Evolutionary conservation across 2,329 filamentous ascomycete species (phyloP).

Genomic region (Leptographium lundbergii): DNA sequence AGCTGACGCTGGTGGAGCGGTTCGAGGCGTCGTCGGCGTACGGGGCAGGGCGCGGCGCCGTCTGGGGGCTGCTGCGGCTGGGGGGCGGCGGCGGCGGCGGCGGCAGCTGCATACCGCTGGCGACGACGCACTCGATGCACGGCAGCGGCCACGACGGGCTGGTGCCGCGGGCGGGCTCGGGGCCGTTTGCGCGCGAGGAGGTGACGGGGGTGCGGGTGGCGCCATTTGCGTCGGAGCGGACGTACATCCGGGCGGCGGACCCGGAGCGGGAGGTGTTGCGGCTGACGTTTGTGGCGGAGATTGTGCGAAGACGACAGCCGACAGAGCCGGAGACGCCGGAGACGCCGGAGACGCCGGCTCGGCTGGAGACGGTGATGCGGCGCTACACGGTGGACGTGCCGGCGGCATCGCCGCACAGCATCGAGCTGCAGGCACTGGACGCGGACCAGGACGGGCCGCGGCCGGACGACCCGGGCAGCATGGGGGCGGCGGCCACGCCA

Average conservation of each 20-base stretch:
- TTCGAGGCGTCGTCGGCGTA: slow-evolving; percentile 39
- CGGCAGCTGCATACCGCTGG: not conserved
- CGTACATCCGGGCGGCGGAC: slow-evolving; percentile 48
- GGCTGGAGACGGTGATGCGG: not conserved
- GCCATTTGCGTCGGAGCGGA: slow-evolving; percentile 54
- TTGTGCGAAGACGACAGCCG: slow-evolving; percentile 11
- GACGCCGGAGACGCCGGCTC: too few species aligned
- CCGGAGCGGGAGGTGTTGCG: slow-evolving; percentile 53
- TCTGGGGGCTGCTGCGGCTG: slow-evolving; percentile 13
- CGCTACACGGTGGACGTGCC: slow-evolving; percentile 62
- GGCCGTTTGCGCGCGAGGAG: slow-evolving; percentile 34
- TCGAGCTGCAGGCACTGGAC: slow-evolving; percentile 44
- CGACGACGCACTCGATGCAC: not conserved
- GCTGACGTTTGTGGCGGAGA: slow-evolving; percentile 51
- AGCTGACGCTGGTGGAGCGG: slow-evolving; percentile 60
- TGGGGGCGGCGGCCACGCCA: slow-evolving; percentile 23
- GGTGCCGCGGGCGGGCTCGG: not conserved
- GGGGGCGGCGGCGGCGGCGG: slow-evolving; percentile 15
- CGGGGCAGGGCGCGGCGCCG: slow-evolving; percentile 8
- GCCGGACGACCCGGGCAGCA: not conserved
- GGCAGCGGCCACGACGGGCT: not conserved
- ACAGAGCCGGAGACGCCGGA: too few species aligned
- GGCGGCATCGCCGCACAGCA: slow-evolving; percentile 45
- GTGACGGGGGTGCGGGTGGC: slow-evolving; percentile 46
- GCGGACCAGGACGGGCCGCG: not conserved